Evolutionary conservation across 805 yeast species (phyloP), one percentile per base, ranked within the genome.

Genomic region (Kodamaea laetipori): DNA sequence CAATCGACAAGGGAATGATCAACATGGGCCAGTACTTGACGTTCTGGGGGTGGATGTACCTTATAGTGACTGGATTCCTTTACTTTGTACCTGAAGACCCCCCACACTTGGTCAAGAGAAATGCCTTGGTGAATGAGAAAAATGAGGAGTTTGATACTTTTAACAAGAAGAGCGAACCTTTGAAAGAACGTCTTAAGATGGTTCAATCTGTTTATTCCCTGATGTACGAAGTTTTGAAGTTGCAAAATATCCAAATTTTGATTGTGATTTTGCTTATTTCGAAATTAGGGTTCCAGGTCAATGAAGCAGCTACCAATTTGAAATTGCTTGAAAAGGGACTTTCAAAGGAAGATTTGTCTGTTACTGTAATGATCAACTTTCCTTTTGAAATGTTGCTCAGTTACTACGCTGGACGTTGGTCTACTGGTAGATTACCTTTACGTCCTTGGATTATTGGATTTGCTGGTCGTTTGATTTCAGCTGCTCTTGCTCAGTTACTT

Each of bases 351-450:
- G 98, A 94, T 59, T 69, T 94, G 30, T 95, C 98, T 1, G 78
- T 94, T 15, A 87, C 97, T 0, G 98, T 92, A 0, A 66, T 94
- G 36, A 87, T 94, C 38, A 97, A 94, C 61, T 94, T 94, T 64
- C 99, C 99, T 8, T 90, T 94, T 62, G 98, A 94, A 61, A 85
- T 94, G 60, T 66, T 92, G 3, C 92, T 94, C 66, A 98, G 99
- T 1, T 94, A 90, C 62, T 90, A 90, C 55, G 95, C 95, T 1
- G 99, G 96, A 4, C 80, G 89, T 55, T 89, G 97, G 97, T 86
- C 96, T 0, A 77, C 86, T 0, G 95, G 95, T 3, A 67, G 72
- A 34, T 73, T 80, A 25, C 86, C 97, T 0, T 71, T 94, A 43
- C 77, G 76, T 39, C 98, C 98, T 0, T 94, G 99, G 99, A 60